These are phyloP conservation scores for Fraxinus platypoda DNA, from an alignment of 305 asterid species.

Conservation along the genomic window DNA sequence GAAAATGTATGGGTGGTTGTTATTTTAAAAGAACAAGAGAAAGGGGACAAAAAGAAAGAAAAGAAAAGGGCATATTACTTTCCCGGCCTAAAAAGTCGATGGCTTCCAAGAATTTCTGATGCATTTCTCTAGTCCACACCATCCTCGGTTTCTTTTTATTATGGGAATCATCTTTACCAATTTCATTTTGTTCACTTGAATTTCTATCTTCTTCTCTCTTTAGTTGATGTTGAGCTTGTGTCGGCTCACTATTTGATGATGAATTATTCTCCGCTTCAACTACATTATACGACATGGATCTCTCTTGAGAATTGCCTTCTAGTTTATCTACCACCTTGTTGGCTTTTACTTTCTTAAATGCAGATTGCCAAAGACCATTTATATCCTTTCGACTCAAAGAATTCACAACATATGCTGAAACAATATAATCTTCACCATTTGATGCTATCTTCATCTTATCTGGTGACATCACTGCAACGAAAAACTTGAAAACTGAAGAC, in stretches of 20 bases:
- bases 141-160: conserved; percentile 52
- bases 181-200: conserved; percentile 22
- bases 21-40: background rate
- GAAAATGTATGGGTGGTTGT: background rate
- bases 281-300: background rate
- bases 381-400: conserved; percentile 33
- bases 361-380: conserved; percentile 43
- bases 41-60: background rate
- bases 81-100: conserved; percentile 46
- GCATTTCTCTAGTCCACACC: conserved; percentile 67
- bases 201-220: conserved; percentile 23
- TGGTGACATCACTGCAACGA: conserved; percentile 46
- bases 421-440: conserved; percentile 31
- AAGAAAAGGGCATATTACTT: conserved; percentile 32
- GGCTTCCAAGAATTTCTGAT: conserved; percentile 61
- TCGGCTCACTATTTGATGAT: conserved; percentile 21
- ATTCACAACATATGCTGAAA: conserved; percentile 39
- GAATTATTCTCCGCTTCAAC: background rate
- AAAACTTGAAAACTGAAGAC: background rate
- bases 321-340: conserved; percentile 14
- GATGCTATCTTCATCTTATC: conserved; percentile 33
- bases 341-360: conserved; percentile 34
- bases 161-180: conserved; percentile 25
- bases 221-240: background rate
- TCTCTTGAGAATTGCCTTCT: conserved; percentile 23